phyloP scores from a whole-genome alignment of 2,329 filamentous ascomycete species.

The Penicillium rolfsii region DNA sequence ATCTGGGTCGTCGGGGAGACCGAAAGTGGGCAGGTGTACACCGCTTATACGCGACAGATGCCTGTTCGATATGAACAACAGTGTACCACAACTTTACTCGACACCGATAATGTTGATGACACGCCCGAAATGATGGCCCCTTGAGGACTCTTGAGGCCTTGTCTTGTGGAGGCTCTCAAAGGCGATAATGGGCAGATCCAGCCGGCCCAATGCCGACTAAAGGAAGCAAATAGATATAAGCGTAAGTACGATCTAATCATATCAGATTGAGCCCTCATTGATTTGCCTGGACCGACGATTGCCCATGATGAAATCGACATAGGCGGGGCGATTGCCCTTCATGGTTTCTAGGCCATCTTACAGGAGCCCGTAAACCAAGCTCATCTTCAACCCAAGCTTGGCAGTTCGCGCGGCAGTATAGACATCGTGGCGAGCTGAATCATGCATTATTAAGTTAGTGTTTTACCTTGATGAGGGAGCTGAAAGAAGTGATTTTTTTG shows the following conservation, averaged over 20 bases:
- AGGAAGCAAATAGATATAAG: neutral
- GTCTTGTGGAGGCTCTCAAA: neutral
- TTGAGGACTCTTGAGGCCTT: neutral
- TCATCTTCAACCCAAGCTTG: conserved; percentile 76
- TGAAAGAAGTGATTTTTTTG: no score
- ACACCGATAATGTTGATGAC: no score
- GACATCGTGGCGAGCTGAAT: conserved; percentile 74
- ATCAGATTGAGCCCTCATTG: conserved; percentile 27
- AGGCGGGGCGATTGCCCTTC: conserved; percentile 73
- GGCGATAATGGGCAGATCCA: neutral
- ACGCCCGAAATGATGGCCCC: neutral
- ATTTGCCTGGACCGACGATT: conserved; percentile 39
- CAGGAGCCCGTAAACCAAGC: conserved; percentile 75
- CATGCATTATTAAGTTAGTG: conserved; percentile 20
- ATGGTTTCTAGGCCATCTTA: conserved; percentile 74
- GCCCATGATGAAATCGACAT: conserved; percentile 68
- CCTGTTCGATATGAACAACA: neutral
- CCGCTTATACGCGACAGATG: neutral
- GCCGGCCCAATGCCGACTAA: neutral
- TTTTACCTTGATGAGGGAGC: no score
- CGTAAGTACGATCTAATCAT: neutral
- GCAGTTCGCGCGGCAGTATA: conserved; percentile 77
- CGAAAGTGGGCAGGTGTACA: conserved; percentile 3
- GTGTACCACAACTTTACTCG: neutral
- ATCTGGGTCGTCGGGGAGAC: neutral